These are phyloP conservation scores for Fusarium haematococcum DNA, from an alignment of 2,329 filamentous ascomycete species.

Conservation along the genomic window DNA sequence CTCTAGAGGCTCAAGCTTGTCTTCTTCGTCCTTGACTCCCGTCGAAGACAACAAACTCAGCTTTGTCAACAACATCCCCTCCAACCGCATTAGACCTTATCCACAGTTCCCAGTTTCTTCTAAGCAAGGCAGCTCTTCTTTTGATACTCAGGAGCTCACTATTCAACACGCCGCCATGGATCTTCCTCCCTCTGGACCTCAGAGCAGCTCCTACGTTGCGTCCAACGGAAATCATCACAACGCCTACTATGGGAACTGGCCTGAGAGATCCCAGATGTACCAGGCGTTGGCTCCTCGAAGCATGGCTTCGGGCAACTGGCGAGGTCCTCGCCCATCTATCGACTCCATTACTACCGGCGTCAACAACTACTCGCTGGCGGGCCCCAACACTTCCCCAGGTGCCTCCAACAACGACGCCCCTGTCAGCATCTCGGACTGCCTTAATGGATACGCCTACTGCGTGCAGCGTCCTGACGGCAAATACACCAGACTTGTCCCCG, in stretches of 20 bases:
- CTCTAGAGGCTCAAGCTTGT: neutral
- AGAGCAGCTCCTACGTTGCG: constrained; percentile 5
- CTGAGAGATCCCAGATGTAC: constrained; percentile 16
- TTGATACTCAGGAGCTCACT: neutral
- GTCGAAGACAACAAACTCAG: constrained; percentile 3
- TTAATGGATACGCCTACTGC: constrained; percentile 35
- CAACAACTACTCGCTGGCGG: constrained; percentile 29
- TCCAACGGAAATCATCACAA: constrained; percentile 15
- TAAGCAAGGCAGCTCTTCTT: neutral
- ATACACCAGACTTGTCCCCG: constrained; percentile 35
- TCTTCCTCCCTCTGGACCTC: neutral
- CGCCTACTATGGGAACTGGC: constrained; percentile 20
- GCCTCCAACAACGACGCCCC: constrained; percentile 1
- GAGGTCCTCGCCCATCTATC: constrained; percentile 16
- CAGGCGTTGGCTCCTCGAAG: constrained; percentile 36
- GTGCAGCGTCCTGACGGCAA: constrained; percentile 27
- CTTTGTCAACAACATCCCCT: neutral
- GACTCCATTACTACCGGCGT: constrained; percentile 4
- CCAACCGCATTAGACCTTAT: constrained; percentile 1
- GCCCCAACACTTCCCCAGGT: neutral
- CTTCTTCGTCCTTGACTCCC: constrained; percentile 3
- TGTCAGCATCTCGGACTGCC: constrained; percentile 34
- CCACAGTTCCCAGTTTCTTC: neutral
- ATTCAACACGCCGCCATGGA: constrained; percentile 16
- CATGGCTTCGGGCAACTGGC: constrained; percentile 38